Conservation (phyloP, 169 alveolate species). For the Eimeria mitis region DNA sequence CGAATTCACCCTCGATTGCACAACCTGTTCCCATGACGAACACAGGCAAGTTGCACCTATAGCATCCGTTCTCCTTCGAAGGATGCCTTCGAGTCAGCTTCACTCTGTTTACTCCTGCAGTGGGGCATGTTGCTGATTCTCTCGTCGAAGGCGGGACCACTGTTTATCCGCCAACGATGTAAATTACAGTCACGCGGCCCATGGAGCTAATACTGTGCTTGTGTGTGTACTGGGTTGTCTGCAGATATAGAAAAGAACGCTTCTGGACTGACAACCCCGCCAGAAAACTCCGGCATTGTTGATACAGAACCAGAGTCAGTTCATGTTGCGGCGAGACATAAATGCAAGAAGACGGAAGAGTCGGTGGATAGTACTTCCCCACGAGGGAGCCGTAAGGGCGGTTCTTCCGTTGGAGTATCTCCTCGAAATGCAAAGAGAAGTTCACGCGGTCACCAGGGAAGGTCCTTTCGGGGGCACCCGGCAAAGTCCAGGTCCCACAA, state of each 20-base stretch:
- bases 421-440: not conserved
- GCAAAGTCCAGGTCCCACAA: not conserved
- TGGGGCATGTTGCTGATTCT: not conserved
- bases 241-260: not conserved
- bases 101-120: not conserved
- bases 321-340: not conserved
- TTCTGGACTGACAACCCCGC: not conserved
- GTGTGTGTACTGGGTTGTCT: not conserved
- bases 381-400: not conserved
- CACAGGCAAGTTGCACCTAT: constrained; percentile 16
- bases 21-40: not conserved
- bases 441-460: not conserved
- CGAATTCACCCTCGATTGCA: not conserved
- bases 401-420: not conserved
- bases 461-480: constrained; percentile 6
- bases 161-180: not conserved
- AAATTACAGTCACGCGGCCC: not conserved
- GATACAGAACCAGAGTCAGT: not conserved
- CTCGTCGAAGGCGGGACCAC: not conserved
- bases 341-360: not conserved
- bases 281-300: not conserved
- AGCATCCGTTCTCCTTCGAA: not conserved
- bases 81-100: not conserved
- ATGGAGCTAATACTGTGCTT: not conserved
- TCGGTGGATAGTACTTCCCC: constrained; percentile 29